Base-by-base conservation (phyloP, 768 basidiomycete species). In the Postia placenta region DNA sequence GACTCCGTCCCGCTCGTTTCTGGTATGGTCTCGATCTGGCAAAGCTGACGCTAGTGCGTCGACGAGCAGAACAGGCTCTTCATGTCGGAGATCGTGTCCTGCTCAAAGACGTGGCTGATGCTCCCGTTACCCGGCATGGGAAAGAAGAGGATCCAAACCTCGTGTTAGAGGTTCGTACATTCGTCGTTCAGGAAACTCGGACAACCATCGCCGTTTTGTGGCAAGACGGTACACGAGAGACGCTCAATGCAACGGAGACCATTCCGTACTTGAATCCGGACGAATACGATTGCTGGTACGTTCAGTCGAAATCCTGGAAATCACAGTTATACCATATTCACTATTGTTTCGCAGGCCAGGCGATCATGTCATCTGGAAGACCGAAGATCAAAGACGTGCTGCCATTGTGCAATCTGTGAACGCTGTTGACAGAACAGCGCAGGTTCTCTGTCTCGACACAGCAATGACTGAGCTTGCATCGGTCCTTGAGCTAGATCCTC, bases 201-300 rank as follows among this genome's bases (percentile, higher is more conserved):
- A 87, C 91, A n/a, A 70, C 65, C 7, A 70, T 87, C 22, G 75
- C 78, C 23, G 71, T 97, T 26, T 63, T 94, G 11, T 97, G 94
- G 94, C 93, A 96, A 70, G 83, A 91, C 62, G 92, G 92, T 20
- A 74, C 71, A 17, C 69, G 64, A 42, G 87, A 92, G 66, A 74
- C 69, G 2, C 47, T 85, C 33, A 73, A 68, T 39, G 76, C 89
- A 20, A 77, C 73, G 9, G 74, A 81, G 19, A 68, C 94, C 17
- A 81, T 93, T 37, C 92, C 91, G 2, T 87, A 94, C 61, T 63
- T 86, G 45, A 90, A 90, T 52, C 79, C 91, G 9, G 93, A 95
- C 64, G 93, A 96, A 67, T 90, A 88, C 63, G 93, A 92, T 62
- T 90, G 85, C 64, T 93, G 88, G 87, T 88, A 56, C 59, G 83